Percentiles rank a stretch among this genome's conserved stretches.
Conservation (phyloP, 176 grass and related monocot genomes). For the Elymus sibiricus region DNA sequence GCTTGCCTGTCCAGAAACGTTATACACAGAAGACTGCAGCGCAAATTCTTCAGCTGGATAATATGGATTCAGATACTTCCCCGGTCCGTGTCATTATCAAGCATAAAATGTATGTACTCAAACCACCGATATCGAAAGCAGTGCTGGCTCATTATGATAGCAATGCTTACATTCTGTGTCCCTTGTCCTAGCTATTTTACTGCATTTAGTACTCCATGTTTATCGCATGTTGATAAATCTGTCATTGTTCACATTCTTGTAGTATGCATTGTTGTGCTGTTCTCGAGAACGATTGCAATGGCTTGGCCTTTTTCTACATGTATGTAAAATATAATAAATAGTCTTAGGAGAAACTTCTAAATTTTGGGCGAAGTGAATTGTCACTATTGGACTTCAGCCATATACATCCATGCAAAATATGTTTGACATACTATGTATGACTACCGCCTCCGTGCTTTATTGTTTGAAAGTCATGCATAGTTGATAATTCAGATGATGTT, state of each 20-base stretch:
- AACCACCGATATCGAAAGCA: not conserved
- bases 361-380: not conserved
- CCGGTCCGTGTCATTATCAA: not conserved
- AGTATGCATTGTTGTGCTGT: not conserved
- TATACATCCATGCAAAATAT: not conserved
- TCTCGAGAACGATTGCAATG: not conserved
- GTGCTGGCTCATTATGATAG: not conserved
- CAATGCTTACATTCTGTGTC: not conserved
- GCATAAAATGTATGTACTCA: slow-evolving; percentile 29
- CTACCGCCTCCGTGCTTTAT: not conserved
- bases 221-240: not conserved
- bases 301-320: not conserved
- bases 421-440: not conserved
- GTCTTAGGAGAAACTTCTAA: not conserved
- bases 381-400: not conserved
- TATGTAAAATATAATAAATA: not conserved
- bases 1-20: not conserved
- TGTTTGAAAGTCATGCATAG: not conserved
- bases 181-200: not conserved
- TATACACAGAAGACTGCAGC: not conserved
- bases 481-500: not conserved
- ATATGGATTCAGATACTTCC: slow-evolving; percentile 20
- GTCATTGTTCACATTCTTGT: not conserved
- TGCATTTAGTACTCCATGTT: not conserved
- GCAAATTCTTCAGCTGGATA: slow-evolving; percentile 32